phyloP scores from a whole-genome alignment of 148 eudicot species.

The Persicaria tinctoria region DNA sequence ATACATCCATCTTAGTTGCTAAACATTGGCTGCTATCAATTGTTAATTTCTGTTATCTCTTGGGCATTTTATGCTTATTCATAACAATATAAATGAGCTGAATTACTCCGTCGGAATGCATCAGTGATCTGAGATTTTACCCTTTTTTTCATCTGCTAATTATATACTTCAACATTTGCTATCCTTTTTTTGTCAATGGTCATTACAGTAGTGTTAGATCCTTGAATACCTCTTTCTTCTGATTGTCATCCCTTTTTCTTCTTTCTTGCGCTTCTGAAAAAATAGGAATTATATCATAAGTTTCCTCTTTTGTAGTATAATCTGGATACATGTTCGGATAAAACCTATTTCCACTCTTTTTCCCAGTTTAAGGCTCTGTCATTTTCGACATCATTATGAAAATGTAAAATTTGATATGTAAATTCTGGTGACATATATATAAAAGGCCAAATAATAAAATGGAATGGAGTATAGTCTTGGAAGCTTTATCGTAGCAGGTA shows the following conservation, averaged over 20 bases:
- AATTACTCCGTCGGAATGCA: not conserved
- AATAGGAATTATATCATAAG: not conserved
- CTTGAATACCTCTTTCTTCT: not conserved
- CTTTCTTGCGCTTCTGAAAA: not conserved
- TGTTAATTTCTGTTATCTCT: no score
- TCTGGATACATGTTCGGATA: not conserved
- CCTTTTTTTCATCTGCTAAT: not conserved
- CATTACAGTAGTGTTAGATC: conserved; percentile 25
- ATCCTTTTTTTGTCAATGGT: not conserved
- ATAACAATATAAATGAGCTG: no score
- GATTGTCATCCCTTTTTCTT: not conserved
- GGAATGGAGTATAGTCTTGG: no score
- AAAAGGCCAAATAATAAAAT: not conserved
- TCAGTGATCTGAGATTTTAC: not conserved
- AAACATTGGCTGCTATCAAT: no score
- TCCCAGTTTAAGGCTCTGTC: not conserved
- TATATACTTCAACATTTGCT: not conserved
- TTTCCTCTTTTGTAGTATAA: not conserved
- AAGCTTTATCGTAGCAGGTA: no score
- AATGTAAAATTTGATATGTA: not conserved
- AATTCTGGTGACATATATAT: not conserved
- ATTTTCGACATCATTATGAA: not conserved
- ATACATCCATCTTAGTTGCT: no score
- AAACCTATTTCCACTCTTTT: not conserved
- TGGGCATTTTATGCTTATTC: no score